Percentiles rank a stretch among this genome's conserved stretches.
Conservation (phyloP, 2,329 filamentous ascomycete genomes). For the Cephalotrichum gorgonifer region DNA sequence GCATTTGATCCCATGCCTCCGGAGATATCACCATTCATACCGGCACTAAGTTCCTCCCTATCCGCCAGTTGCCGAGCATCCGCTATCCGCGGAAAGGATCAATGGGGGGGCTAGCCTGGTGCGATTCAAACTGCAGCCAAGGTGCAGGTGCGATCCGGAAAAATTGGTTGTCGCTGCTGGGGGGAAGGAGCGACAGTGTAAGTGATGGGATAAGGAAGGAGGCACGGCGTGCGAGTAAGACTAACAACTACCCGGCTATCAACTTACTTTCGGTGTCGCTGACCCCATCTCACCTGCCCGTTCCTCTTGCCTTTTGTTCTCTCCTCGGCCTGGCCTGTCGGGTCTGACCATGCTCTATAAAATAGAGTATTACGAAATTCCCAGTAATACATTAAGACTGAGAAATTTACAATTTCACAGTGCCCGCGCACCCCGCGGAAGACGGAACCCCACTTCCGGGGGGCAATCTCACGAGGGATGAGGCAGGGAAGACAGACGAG, state of each 20-base stretch:
- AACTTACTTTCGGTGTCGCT: no score
- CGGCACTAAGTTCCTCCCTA: not conserved
- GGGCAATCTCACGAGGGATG: not conserved
- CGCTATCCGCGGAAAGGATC: not conserved
- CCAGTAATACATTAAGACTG: no score
- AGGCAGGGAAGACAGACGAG: not conserved
- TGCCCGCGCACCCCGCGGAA: not conserved
- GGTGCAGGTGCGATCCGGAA: not conserved
- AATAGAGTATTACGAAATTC: no score
- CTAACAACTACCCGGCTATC: no score
- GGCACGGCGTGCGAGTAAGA: not conserved
- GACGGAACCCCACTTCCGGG: not conserved
- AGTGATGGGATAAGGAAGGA: not conserved
- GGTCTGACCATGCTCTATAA: no score
- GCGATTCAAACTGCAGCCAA: not conserved
- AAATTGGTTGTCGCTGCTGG: no score
- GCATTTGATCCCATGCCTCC: no score
- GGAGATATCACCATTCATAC: no score
- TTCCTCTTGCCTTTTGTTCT: no score
- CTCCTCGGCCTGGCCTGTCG: no score
- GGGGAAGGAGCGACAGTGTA: not conserved
- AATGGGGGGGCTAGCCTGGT: not conserved
- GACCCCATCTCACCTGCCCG: no score
- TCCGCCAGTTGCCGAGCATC: not conserved
- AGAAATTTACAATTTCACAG: no score